These are phyloP conservation scores for Ceratobasidium papillatum DNA, from an alignment of 1,284 basidiomycete species.

Conservation along the genomic window DNA sequence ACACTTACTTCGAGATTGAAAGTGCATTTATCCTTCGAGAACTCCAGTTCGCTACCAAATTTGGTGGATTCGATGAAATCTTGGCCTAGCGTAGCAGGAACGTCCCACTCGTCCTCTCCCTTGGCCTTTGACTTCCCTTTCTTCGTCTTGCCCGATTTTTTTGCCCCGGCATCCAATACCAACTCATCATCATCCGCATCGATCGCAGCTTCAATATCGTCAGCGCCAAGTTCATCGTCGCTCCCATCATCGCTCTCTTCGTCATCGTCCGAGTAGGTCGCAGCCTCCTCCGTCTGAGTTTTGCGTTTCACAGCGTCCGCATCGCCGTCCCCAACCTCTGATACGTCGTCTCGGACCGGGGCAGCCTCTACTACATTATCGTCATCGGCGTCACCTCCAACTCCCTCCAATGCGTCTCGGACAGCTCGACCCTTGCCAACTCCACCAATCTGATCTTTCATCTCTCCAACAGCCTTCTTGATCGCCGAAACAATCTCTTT, in stretches of 20 bases:
- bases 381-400: conserved; percentile 54
- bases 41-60: conserved; percentile 70
- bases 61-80: conserved; percentile 46
- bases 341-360: conserved; percentile 57
- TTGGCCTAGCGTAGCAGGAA: not conserved
- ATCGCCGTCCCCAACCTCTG: conserved; percentile 82
- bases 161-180: not conserved
- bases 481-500: conserved; percentile 89
- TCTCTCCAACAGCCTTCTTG: conserved; percentile 83
- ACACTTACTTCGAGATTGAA: conserved; percentile 81
- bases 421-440: conserved; percentile 81
- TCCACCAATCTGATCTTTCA: conserved; percentile 80
- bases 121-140: conserved; percentile 53
- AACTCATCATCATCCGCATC: conserved; percentile 53
- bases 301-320: conserved; percentile 71
- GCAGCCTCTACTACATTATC: conserved; percentile 57
- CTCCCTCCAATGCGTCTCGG: conserved; percentile 56
- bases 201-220: conserved; percentile 73
- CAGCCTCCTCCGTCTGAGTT: conserved; percentile 70
- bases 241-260: conserved; percentile 62
- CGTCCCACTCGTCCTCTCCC: conserved; percentile 54
- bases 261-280: conserved; percentile 70
- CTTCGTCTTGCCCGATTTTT: conserved; percentile 47
- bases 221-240: conserved; percentile 56
- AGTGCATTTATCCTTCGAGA: conserved; percentile 76